These are phyloP conservation scores for Chrysosphaeria jannelii DNA, from an alignment of 2,329 filamentous ascomycete species.

Conservation along the genomic window DNA sequence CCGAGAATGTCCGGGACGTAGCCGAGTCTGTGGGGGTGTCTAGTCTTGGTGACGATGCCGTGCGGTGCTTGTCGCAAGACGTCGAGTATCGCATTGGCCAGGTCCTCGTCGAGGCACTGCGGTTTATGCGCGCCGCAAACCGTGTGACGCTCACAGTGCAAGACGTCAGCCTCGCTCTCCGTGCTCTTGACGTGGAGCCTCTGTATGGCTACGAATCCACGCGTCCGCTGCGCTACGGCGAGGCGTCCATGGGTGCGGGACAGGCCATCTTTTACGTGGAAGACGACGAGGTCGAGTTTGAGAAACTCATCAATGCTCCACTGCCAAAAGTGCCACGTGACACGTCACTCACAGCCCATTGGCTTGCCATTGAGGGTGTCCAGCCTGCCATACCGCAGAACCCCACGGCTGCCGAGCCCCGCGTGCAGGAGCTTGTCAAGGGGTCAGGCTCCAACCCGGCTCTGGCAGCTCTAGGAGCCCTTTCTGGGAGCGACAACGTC, in stretches of 20 bases:
- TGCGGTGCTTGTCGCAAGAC: constrained; percentile 68
- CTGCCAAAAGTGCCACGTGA: constrained; percentile 85
- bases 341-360: constrained; percentile 81
- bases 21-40: constrained; percentile 83
- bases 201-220: constrained; percentile 91
- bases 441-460: constrained; percentile 67
- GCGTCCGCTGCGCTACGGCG: constrained; percentile 64
- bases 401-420: constrained; percentile 57
- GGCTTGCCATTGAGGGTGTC: constrained; percentile 91
- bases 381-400: constrained; percentile 94
- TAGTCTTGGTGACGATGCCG: constrained; percentile 54
- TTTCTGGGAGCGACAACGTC: constrained; percentile 38
- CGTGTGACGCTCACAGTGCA: constrained; percentile 68
- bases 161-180: constrained; percentile 64
- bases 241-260: constrained; percentile 74
- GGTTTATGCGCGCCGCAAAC: constrained; percentile 80
- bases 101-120: constrained; percentile 75
- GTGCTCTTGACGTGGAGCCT: constrained; percentile 72
- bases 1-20: constrained; percentile 83
- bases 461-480: constrained; percentile 53
- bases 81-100: constrained; percentile 87
- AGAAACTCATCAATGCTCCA: constrained; percentile 92
- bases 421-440: constrained; percentile 61
- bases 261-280: constrained; percentile 94
- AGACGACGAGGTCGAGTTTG: constrained; percentile 94